phyloP scores from a whole-genome alignment of 2,329 filamentous ascomycete genomes.

The Dactylellina drechsleri region DNA sequence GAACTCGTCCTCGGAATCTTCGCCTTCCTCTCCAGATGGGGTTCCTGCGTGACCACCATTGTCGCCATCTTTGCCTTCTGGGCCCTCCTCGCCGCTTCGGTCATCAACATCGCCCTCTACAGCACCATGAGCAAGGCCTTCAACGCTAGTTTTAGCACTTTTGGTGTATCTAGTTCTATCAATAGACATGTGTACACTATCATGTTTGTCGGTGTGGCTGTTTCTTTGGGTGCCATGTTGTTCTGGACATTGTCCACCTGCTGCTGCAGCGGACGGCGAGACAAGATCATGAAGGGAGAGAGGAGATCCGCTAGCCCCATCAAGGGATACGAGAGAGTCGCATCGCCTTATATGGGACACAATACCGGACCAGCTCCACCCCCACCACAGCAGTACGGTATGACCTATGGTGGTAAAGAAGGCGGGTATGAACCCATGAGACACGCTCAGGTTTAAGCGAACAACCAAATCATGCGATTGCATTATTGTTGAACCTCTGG shows the following conservation, averaged over 20 bases:
- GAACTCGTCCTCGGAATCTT: constrained; percentile 58
- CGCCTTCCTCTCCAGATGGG: constrained; percentile 70
- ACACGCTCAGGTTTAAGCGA: constrained; percentile 52
- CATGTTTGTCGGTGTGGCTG: constrained; percentile 82
- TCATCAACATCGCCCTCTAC: constrained; percentile 79
- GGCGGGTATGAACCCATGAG: constrained; percentile 58
- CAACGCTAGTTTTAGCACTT: constrained; percentile 73
- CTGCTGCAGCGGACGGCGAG: constrained; percentile 79
- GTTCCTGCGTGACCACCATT: constrained; percentile 84
- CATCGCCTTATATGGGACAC: constrained; percentile 55
- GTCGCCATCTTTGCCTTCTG: constrained; percentile 72
- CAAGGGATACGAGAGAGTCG: constrained; percentile 57
- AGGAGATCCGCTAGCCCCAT: constrained; percentile 30
- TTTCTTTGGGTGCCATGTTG: constrained; percentile 77
- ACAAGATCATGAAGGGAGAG: constrained; percentile 56
- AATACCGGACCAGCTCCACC: constrained; percentile 31
- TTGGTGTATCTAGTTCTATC: constrained; percentile 74
- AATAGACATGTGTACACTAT: constrained; percentile 76
- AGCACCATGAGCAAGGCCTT: constrained; percentile 75
- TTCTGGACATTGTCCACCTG: constrained; percentile 94
- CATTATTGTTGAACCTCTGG: not conserved
- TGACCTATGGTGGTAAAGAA: constrained; percentile 36
- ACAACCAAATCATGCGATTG: not conserved
- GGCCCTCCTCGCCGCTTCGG: constrained; percentile 71
- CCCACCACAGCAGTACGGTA: constrained; percentile 41